Evolutionary conservation across 345 rosid genomes (phyloP).

Genomic region (Pistacia atlantica): DNA sequence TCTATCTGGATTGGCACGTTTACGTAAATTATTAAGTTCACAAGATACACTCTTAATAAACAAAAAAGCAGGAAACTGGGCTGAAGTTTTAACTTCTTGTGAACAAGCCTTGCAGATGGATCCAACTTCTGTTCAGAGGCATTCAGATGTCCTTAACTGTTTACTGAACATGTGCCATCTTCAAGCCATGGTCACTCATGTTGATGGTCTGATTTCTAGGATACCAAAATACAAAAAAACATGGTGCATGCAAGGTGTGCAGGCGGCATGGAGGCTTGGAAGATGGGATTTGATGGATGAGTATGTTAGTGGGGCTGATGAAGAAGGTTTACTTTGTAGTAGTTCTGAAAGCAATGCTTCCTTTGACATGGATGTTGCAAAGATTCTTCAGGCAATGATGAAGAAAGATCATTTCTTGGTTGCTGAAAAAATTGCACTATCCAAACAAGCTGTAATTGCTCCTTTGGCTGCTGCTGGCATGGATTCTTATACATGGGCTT

Average conservation of each 20-base stretch:
- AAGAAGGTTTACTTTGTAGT: constrained; percentile 80
- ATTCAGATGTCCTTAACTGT: constrained; percentile 92
- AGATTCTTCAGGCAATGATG: constrained; percentile 93
- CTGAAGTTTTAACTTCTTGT: constrained; percentile 89
- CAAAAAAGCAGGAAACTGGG: constrained; percentile 95
- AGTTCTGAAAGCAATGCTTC: constrained; percentile 95
- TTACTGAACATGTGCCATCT: constrained; percentile 95
- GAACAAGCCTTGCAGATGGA: constrained; percentile 98
- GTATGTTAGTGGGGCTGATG: constrained; percentile 85
- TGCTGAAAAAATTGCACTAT: constrained; percentile 75
- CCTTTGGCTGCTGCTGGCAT: constrained; percentile 99
- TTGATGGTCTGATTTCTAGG: constrained; percentile 92
- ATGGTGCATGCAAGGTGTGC: constrained; percentile 99
- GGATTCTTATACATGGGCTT: constrained; percentile 93
- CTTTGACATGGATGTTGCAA: constrained; percentile 95
- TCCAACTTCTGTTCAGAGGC: constrained; percentile 85
- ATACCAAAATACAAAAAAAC: constrained; percentile 88
- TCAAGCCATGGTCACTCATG: constrained; percentile 97
- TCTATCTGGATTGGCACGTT: constrained; percentile 82
- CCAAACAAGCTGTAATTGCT: constrained; percentile 93
- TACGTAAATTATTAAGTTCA: constrained; percentile 77
- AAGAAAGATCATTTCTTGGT: constrained; percentile 81
- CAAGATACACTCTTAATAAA: constrained; percentile 88
- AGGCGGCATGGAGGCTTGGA: constrained; percentile 99
- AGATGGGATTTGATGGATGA: constrained; percentile 98